A percentile compares a stretch with the other conserved stretches of the same genome.
Evolutionary conservation across 2,329 filamentous ascomycete genomes (phyloP).

Genomic region (Pseudogymnoascus pannorum): DNA sequence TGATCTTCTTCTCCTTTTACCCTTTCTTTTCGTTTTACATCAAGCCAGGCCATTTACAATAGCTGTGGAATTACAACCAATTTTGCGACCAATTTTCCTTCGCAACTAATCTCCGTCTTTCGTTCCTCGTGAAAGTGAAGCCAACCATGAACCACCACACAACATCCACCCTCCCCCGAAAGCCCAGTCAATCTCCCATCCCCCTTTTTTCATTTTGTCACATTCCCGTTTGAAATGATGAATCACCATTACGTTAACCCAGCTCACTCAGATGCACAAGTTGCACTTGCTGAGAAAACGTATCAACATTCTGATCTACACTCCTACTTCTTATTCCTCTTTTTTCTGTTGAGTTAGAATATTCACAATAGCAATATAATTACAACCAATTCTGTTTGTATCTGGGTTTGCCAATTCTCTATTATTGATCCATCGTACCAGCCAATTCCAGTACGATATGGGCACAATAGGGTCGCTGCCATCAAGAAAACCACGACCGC

Average conservation of each 20-base stretch:
- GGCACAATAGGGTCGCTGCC: too few species aligned
- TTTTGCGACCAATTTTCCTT: neutral
- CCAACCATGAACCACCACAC: neutral
- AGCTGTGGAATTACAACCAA: neutral
- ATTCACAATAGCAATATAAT: neutral
- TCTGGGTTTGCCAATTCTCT: too few species aligned
- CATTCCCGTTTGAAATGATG: constrained; percentile 1
- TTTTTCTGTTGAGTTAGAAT: neutral
- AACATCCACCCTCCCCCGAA: neutral
- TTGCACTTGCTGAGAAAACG: constrained; percentile 10
- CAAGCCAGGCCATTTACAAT: neutral
- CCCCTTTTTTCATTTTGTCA: neutral
- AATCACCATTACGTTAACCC: constrained; percentile 10
- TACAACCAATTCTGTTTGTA: too few species aligned
- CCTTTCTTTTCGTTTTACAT: neutral
- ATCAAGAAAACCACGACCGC: too few species aligned
- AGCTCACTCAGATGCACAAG: constrained; percentile 10
- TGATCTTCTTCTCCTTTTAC: neutral
- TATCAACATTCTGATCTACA: constrained; percentile 8
- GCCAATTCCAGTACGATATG: too few species aligned
- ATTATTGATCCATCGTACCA: too few species aligned
- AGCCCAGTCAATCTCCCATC: neutral
- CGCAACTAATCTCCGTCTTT: neutral
- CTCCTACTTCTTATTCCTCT: neutral
- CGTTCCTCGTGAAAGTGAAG: constrained; percentile 2